phyloP scores from a whole-genome alignment of 495 filamentous ascomycete genomes.

The Daldinia loculata region DNA sequence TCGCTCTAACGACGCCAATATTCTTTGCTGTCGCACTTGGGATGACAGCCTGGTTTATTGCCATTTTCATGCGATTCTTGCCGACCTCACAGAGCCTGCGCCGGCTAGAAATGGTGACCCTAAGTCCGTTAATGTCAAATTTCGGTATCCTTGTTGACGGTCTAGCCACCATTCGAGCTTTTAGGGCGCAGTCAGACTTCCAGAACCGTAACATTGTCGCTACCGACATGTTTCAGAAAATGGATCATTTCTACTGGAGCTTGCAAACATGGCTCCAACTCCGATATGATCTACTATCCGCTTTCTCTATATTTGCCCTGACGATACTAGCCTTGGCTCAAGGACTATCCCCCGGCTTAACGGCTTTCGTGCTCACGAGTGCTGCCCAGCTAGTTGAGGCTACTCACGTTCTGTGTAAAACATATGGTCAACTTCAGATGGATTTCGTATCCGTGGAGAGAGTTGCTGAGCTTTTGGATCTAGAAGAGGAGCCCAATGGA shows the following conservation, averaged over 20 bases:
- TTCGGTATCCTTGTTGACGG: constrained; percentile 83
- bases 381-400: constrained; percentile 69
- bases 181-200: constrained; percentile 75
- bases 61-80: constrained; percentile 76
- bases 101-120: constrained; percentile 82
- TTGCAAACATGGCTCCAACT: constrained; percentile 83
- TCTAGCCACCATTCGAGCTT: constrained; percentile 80
- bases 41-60: constrained; percentile 69
- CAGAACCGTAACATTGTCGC: constrained; percentile 77
- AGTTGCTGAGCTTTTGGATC: constrained; percentile 76
- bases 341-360: constrained; percentile 72
- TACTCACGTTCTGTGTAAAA: constrained; percentile 75
- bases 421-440: constrained; percentile 86
- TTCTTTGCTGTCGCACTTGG: constrained; percentile 75
- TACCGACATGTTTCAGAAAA: constrained; percentile 85
- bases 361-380: constrained; percentile 76
- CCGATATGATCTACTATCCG: constrained; percentile 77
- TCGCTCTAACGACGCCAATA: constrained; percentile 74
- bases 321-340: constrained; percentile 75
- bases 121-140: constrained; percentile 84
- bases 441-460: constrained; percentile 88
- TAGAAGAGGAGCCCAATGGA: constrained; percentile 76
- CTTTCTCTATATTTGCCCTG: constrained; percentile 72
- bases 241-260: constrained; percentile 94
- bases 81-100: constrained; percentile 84